These are phyloP conservation scores for Botrytis tulipae DNA, from an alignment of 2,329 filamentous ascomycete species.

Conservation along the genomic window DNA sequence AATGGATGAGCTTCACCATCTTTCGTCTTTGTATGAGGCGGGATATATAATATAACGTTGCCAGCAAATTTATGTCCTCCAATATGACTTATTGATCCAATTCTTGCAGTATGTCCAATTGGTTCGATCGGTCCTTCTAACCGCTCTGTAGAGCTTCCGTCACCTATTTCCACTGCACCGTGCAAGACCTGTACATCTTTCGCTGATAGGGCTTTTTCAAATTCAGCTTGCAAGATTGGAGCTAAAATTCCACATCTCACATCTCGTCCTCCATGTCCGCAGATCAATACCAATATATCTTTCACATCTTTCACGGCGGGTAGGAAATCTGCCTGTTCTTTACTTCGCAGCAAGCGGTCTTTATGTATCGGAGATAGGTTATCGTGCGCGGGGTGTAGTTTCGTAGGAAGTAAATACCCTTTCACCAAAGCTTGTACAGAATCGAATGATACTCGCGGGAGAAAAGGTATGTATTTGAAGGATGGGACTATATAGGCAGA, in stretches of 20 bases:
- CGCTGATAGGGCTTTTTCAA: conserved; percentile 56
- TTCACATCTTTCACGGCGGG: conserved; percentile 58
- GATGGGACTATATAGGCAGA: conserved; percentile 78
- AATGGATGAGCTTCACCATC: conserved; percentile 54
- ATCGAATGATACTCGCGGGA: conserved; percentile 61
- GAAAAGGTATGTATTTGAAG: conserved; percentile 75
- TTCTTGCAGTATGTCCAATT: conserved; percentile 48
- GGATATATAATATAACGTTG: conserved; percentile 79
- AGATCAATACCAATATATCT: conserved; percentile 78
- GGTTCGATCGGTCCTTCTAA: conserved; percentile 41
- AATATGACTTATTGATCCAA: conserved; percentile 74
- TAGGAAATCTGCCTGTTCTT: conserved; percentile 52
- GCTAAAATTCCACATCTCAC: conserved; percentile 78
- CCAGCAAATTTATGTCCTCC: conserved; percentile 85
- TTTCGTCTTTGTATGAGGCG: conserved; percentile 48
- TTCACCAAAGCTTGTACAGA: conserved; percentile 57
- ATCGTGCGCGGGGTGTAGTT: conserved; percentile 61
- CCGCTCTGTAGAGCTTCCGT: conserved; percentile 39
- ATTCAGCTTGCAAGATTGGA: conserved; percentile 68
- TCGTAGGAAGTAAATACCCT: conserved; percentile 63
- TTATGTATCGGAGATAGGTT: conserved; percentile 55
- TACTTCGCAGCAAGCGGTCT: conserved; percentile 52
- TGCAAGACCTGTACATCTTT: conserved; percentile 50
- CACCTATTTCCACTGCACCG: conserved; percentile 42
- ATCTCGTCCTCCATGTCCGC: conserved; percentile 82